Evolutionary conservation across 768 basidiomycete genomes (phyloP).

Genomic region (Suillus plorans): DNA sequence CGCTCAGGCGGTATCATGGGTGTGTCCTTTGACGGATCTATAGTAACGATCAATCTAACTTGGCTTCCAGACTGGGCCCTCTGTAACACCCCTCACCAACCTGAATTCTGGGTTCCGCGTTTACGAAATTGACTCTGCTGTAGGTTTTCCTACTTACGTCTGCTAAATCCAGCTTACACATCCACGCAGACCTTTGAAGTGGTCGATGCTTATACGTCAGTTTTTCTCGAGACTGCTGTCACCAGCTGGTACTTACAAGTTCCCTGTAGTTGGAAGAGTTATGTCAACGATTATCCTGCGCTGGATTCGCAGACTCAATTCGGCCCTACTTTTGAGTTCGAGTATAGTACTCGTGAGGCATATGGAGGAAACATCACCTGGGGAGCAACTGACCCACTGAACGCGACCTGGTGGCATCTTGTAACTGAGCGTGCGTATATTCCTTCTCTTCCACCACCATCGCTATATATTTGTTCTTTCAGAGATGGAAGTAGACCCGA

Average conservation of each 20-base stretch:
- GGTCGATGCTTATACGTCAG: constrained; percentile 75
- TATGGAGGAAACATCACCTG: constrained; percentile 62
- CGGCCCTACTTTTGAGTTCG: constrained; percentile 61
- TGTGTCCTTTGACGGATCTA: constrained; percentile 18
- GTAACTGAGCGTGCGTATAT: constrained; percentile 64
- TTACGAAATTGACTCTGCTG: constrained; percentile 51
- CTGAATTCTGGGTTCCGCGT: constrained; percentile 70
- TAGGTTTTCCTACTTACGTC: constrained; percentile 31
- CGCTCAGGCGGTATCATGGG: constrained; percentile 57
- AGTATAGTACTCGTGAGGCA: constrained; percentile 69
- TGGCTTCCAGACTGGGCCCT: constrained; percentile 58
- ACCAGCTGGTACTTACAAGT: not conserved
- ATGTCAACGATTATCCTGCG: constrained; percentile 56
- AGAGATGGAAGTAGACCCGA: constrained; percentile 60
- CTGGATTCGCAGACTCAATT: constrained; percentile 54
- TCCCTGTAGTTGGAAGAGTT: constrained; percentile 55
- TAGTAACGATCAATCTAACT: constrained; percentile 8
- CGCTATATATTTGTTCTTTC: constrained; percentile 7
- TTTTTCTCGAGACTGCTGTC: constrained; percentile 8
- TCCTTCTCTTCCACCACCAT: not conserved
- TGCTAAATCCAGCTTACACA: not conserved
- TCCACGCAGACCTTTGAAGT: constrained; percentile 69
- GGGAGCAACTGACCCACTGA: constrained; percentile 64
- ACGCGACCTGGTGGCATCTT: constrained; percentile 82
- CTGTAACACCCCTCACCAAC: constrained; percentile 67